Conservation (phyloP, 352 stramenopile species). For the Pilasporangium apinafurcum region DNA sequence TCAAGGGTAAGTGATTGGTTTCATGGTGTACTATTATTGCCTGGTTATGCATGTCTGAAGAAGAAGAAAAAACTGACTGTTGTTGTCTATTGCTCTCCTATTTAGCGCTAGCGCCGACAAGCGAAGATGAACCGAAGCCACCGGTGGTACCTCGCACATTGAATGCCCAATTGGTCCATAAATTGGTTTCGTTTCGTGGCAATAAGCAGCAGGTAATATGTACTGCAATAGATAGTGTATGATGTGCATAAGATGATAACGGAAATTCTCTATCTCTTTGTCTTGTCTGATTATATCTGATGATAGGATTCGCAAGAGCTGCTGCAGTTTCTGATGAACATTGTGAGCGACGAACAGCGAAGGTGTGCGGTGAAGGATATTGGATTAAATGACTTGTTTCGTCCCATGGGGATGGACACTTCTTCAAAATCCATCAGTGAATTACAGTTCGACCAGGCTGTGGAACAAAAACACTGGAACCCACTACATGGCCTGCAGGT, state of each 20-base stretch:
- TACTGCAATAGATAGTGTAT: no score
- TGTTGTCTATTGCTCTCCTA: background rate
- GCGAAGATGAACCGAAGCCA: conserved; percentile 19
- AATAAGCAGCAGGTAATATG: conserved; percentile 68
- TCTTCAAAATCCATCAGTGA: conserved; percentile 58
- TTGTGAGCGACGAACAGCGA: conserved; percentile 65
- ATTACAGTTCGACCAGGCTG: conserved; percentile 46
- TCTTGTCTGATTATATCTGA: background rate
- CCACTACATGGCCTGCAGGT: conserved; percentile 72
- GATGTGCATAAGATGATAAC: background rate
- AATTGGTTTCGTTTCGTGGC: conserved; percentile 48
- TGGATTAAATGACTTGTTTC: conserved; percentile 42
- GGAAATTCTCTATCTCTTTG: background rate
- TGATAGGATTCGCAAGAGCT: conserved; percentile 79
- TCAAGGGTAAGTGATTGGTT: conserved; percentile 38
- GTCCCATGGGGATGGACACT: conserved; percentile 7
- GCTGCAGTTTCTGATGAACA: conserved; percentile 80
- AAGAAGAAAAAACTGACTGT: background rate
- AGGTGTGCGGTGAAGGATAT: conserved; percentile 38
- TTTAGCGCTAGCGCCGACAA: conserved; percentile 19
- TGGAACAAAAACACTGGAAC: conserved; percentile 69
- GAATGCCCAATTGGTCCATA: conserved; percentile 55
- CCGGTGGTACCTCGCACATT: conserved; percentile 41
- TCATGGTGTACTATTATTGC: background rate
- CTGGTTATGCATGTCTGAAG: background rate